Evolutionary conservation across 495 filamentous ascomycete species (phyloP), one percentile per base, ranked within the genome.

Genomic region (Pyronema omphalodes): DNA sequence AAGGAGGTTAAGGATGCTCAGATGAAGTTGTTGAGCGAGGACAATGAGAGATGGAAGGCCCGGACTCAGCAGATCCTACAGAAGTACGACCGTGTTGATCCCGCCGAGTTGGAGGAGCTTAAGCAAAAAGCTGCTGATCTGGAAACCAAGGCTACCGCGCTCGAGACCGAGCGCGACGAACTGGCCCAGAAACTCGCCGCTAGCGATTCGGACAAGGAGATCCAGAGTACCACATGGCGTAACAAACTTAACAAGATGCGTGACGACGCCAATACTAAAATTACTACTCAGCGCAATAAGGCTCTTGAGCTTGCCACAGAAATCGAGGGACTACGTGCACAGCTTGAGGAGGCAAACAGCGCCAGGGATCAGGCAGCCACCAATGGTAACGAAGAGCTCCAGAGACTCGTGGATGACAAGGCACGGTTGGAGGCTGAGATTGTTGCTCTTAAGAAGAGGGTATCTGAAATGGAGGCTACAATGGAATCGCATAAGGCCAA

Each of bases 61-160:
- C 80, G 93, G 15, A 85, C 86, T 9, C 87, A 96, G 62, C 84
- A 91, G 54, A 94, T 96, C 48, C 76, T 98, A 17, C 84, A 86
- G 57, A 95, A 94, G 61, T 94, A 96, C 65, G 88, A 94, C 58
- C 84, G 91, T 48, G 80, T 93, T 23, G 91, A 98, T 63, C 91
- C 89, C 12, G 84, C 83, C 0, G 88, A 94, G 60, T 76, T 94
- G 55, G 87, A 96, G 61, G 77, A 77, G 55, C 71, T 96, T 52
- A 94, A 88, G 66, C 76, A 80, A 59, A 73, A 80, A 57, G 62
- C 56, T 39, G 68, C 75, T 18, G 69, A 66, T 5, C 69, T 94
- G 12, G 73, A 86, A 63, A 71, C 70, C 9, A 88, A 95, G 64
- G 78, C 81, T 1, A 82, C 88, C 61, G 68, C 73, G 0, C 71